Percentiles rank a stretch among this genome's conserved stretches.
These are phyloP conservation scores for Mortierella sp. DNA, from an alignment of 371 early-diverging fungal genomes.

Conservation along the genomic window DNA sequence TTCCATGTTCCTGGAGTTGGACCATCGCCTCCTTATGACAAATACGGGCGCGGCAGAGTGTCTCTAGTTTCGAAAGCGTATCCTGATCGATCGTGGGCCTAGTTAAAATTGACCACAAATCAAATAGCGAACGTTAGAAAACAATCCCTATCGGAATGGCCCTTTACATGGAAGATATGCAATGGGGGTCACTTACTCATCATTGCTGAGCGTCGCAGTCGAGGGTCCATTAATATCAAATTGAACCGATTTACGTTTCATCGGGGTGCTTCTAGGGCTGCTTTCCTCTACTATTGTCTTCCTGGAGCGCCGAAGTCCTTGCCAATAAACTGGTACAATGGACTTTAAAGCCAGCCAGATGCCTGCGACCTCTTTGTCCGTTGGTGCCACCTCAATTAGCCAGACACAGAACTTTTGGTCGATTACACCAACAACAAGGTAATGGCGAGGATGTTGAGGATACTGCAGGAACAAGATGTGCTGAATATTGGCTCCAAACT, in stretches of 20 bases:
- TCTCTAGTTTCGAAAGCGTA: slow-evolving; percentile 33
- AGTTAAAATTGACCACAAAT: too few species aligned
- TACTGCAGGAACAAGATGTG: slow-evolving; percentile 46
- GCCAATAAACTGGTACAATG: slow-evolving; percentile 38
- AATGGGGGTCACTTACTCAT: slow-evolving; percentile 18
- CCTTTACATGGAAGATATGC: too few species aligned
- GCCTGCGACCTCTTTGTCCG: slow-evolving; percentile 22
- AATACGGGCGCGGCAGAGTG: slow-evolving; percentile 39
- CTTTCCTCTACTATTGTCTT: not conserved
- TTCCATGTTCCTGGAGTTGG: slow-evolving; percentile 38
- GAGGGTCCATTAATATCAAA: slow-evolving; percentile 29
- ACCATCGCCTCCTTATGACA: slow-evolving; percentile 26
- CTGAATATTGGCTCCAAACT: slow-evolving; percentile 38
- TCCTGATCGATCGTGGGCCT: slow-evolving; percentile 37
- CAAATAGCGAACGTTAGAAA: not conserved
- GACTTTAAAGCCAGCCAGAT: slow-evolving; percentile 36
- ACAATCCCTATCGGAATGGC: too few species aligned
- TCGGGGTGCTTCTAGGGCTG: not conserved
- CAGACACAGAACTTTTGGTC: slow-evolving; percentile 38
- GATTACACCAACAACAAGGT: slow-evolving; percentile 44
- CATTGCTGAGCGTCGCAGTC: not conserved
- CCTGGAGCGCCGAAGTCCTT: slow-evolving; percentile 18
- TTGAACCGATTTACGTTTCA: slow-evolving; percentile 44
- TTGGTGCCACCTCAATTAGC: slow-evolving; percentile 41
- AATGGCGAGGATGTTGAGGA: slow-evolving; percentile 45